Evolutionary conservation across 257 asterid species (phyloP).

Genomic region (Fraxinus pennsylvanica): DNA sequence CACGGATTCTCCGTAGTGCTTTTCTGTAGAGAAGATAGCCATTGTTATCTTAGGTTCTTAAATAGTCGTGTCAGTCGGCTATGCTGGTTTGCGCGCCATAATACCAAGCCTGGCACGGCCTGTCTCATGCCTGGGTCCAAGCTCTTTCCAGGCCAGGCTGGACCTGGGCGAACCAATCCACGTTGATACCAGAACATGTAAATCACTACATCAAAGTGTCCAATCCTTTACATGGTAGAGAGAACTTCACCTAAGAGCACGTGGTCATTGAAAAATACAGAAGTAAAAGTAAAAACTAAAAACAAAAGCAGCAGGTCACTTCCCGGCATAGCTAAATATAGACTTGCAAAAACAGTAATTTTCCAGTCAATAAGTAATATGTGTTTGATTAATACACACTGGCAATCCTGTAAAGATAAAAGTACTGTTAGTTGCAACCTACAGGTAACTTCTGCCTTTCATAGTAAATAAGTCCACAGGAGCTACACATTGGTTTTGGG

Average conservation of each 20-base stretch:
- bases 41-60: no score
- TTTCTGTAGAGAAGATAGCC: not conserved
- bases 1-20: not conserved
- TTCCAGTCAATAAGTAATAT: no score
- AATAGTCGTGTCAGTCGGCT: no score
- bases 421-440: not conserved
- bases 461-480: constrained; percentile 8
- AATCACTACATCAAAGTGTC: not conserved
- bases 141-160: not conserved
- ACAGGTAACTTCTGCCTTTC: not conserved
- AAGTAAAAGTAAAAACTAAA: not conserved
- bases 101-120: not conserved
- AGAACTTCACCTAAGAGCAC: not conserved
- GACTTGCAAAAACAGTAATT: no score
- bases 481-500: constrained; percentile 18
- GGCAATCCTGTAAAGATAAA: not conserved
- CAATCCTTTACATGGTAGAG: not conserved
- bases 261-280: not conserved
- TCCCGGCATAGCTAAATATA: no score
- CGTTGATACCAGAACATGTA: not conserved
- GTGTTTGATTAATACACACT: not conserved
- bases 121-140: not conserved
- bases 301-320: no score
- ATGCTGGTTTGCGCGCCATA: not conserved
- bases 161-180: not conserved